Conservation (phyloP, 2,329 filamentous ascomycete genomes). For the Aspergillus fumigatiaffinis region DNA sequence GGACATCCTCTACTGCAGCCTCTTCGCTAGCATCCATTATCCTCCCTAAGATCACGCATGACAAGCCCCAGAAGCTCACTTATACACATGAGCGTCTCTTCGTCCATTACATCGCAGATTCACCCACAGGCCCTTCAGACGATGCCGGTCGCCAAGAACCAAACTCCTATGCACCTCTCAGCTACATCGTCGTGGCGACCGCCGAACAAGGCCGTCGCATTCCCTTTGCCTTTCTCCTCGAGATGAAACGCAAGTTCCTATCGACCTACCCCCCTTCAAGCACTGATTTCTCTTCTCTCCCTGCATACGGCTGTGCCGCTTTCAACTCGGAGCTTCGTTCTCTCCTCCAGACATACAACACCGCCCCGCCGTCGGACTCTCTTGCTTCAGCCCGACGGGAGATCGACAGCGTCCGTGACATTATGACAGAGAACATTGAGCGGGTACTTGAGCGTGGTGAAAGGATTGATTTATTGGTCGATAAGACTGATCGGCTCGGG, state of each 20-base stretch:
- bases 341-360: constrained; percentile 81
- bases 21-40: constrained; percentile 88
- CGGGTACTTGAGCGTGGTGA: constrained; percentile 84
- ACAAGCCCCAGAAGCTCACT: constrained; percentile 77
- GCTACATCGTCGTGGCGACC: constrained; percentile 86
- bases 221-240: constrained; percentile 86
- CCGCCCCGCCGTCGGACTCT: constrained; percentile 73
- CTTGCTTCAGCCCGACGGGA: constrained; percentile 78
- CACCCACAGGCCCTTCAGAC: constrained; percentile 57
- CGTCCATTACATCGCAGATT: constrained; percentile 92
- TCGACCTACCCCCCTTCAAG: constrained; percentile 60
- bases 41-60: constrained; percentile 89
- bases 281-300: constrained; percentile 72
- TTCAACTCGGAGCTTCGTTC: constrained; percentile 77
- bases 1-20: constrained; percentile 76
- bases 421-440: constrained; percentile 96
- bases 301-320: constrained; percentile 81
- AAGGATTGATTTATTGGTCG: constrained; percentile 86
- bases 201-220: constrained; percentile 78
- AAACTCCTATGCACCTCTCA: constrained; percentile 72
- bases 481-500: constrained; percentile 91
- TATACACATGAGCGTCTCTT: constrained; percentile 89
- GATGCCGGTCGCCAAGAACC: constrained; percentile 34
- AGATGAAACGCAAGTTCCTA: constrained; percentile 86
- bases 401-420: constrained; percentile 86